Conservation (phyloP, 2,329 filamentous ascomycete genomes). For the Pseudomassariella vexata region DNA sequence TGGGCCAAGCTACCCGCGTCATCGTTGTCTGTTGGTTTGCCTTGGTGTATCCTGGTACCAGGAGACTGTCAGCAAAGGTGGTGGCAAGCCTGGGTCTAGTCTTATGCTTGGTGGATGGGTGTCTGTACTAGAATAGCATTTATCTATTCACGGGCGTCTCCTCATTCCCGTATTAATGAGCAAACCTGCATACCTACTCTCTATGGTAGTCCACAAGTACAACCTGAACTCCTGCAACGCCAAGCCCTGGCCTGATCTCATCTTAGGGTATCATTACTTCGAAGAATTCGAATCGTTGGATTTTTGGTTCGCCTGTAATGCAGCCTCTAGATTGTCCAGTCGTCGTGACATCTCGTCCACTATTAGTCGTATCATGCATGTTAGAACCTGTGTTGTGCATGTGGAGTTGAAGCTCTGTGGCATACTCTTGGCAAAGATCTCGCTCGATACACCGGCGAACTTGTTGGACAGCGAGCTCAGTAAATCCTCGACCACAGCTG, state of each 20-base stretch:
- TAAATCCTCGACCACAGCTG: slow-evolving; percentile 77
- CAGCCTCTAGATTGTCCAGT: slow-evolving; percentile 75
- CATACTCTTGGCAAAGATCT: slow-evolving; percentile 83
- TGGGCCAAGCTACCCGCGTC: no score
- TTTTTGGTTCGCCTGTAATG: slow-evolving; percentile 54
- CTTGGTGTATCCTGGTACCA: no score
- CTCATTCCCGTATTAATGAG: no score
- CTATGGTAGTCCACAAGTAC: no score
- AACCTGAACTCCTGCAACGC: slow-evolving; percentile 16
- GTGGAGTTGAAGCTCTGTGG: slow-evolving; percentile 1
- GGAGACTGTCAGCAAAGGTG: no score
- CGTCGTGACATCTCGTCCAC: slow-evolving; percentile 93
- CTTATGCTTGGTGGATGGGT: no score
- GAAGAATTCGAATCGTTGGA: slow-evolving; percentile 29
- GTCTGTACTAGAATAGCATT: no score
- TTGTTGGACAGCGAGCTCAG: slow-evolving; percentile 80
- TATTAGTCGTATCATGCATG: slow-evolving; percentile 27
- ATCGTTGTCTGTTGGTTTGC: no score
- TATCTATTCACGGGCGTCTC: no score
- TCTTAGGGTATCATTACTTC: no score
- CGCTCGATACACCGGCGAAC: slow-evolving; percentile 76
- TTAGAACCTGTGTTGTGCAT: neutral
- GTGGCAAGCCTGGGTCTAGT: no score
- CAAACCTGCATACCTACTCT: no score
- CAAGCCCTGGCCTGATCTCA: slow-evolving; percentile 12